phyloP scores from a whole-genome alignment of 2,329 filamentous ascomycete species.

The Bimuria novae-zelandiae region DNA sequence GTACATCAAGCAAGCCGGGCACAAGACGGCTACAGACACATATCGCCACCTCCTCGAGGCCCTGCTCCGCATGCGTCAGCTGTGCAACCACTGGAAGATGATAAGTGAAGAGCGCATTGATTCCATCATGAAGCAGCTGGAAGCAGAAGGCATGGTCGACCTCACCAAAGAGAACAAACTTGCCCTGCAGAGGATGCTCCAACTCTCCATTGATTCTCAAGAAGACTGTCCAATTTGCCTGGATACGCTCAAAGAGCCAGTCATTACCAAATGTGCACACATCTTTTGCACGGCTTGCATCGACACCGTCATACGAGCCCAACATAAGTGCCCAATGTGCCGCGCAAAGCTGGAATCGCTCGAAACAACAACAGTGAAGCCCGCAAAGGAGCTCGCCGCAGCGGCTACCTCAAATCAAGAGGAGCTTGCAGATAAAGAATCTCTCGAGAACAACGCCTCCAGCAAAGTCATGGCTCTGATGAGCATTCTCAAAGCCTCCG shows the following conservation, averaged over 20 bases:
- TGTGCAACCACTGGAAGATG: constrained; percentile 88
- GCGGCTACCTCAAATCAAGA: constrained; percentile 25
- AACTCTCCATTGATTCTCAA: constrained; percentile 76
- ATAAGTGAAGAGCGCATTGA: constrained; percentile 72
- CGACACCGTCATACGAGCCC: constrained; percentile 70
- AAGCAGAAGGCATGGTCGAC: constrained; percentile 68
- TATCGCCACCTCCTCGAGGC: constrained; percentile 82
- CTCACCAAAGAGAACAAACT: constrained; percentile 73
- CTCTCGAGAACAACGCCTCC: constrained; percentile 58
- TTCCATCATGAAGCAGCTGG: constrained; percentile 71
- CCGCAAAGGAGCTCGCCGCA: constrained; percentile 58
- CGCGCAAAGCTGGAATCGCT: constrained; percentile 64
- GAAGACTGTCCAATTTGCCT: constrained; percentile 86
- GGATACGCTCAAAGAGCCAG: constrained; percentile 70
- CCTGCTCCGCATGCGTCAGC: constrained; percentile 79
- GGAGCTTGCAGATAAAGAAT: constrained; percentile 60
- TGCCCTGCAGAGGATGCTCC: constrained; percentile 74
- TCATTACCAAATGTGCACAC: constrained; percentile 86
- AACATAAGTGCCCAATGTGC: constrained; percentile 85
- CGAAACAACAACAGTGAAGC: constrained; percentile 63
- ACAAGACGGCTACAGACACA: constrained; percentile 46
- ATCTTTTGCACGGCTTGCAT: constrained; percentile 78
- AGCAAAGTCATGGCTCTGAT: constrained; percentile 83
- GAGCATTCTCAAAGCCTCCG: constrained; percentile 72
- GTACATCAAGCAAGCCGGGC: constrained; percentile 55